A percentile compares a stretch with the other conserved stretches of the same genome.
These are phyloP conservation scores for Pezicula rhizophila DNA, from an alignment of 2,329 filamentous ascomycete genomes.

Conservation along the genomic window DNA sequence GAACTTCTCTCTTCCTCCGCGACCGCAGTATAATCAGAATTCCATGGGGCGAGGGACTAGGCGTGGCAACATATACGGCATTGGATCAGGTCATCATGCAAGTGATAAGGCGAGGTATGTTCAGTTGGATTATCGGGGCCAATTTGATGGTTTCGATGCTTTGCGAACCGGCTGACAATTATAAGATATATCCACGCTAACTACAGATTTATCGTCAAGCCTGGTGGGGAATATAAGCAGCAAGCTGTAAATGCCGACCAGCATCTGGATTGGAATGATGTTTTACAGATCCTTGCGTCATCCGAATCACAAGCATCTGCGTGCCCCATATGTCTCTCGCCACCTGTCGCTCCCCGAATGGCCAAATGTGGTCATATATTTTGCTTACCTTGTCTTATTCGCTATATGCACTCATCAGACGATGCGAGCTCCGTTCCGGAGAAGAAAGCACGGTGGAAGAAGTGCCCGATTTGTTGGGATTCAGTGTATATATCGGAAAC, in stretches of 20 bases:
- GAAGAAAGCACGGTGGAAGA: slow-evolving; percentile 78
- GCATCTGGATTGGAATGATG: slow-evolving; percentile 82
- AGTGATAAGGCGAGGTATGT: slow-evolving; percentile 80
- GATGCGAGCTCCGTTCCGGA: slow-evolving; percentile 53
- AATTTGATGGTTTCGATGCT: slow-evolving; percentile 2
- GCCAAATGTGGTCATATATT: slow-evolving; percentile 97
- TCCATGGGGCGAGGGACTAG: slow-evolving; percentile 43
- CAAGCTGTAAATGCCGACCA: slow-evolving; percentile 84
- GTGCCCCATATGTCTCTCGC: slow-evolving; percentile 91
- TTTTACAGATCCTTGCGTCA: slow-evolving; percentile 87
- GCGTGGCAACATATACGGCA: slow-evolving; percentile 73
- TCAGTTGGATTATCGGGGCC: not conserved
- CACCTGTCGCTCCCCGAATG: slow-evolving; percentile 91
- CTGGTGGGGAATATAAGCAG: slow-evolving; percentile 68
- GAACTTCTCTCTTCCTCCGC: slow-evolving; percentile 78
- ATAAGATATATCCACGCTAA: slow-evolving; percentile 84
- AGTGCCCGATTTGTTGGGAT: slow-evolving; percentile 94
- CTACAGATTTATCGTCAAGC: slow-evolving; percentile 92
- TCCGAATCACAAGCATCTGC: slow-evolving; percentile 80
- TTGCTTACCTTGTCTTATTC: slow-evolving; percentile 85
- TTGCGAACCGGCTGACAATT: slow-evolving; percentile 6
- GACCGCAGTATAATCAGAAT: slow-evolving; percentile 52
- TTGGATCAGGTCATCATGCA: slow-evolving; percentile 84
- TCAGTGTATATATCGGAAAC: slow-evolving; percentile 88
- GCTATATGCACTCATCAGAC: slow-evolving; percentile 89